Base-by-base conservation (phyloP, 2,329 filamentous ascomycete genomes). In the Parasarocladium wereldwijsianum region DNA sequence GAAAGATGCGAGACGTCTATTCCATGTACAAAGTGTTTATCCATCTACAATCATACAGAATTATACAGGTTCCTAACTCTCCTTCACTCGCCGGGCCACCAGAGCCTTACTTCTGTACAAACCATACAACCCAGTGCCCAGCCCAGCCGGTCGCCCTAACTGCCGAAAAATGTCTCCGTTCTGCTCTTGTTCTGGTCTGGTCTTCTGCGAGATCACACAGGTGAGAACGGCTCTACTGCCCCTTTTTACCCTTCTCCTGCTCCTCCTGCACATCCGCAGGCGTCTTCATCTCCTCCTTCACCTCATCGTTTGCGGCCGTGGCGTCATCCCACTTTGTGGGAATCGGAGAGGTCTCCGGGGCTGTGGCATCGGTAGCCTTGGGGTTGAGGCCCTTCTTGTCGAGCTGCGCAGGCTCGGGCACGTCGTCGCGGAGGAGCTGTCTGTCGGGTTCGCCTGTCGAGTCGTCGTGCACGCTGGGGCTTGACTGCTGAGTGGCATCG, bases 281-380 rank as follows among this genome's bases (percentile, higher is more conserved):
- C 21, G 34, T 30, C 5, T 41, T 33, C 12, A 40, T 29, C 15
- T 34, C 18, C n/a, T n/a, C n/a, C 23, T 42, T 35, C 17, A 37
- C 36, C 19, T 42, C 36, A 3, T 41, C 39, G 21, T 48, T 47
- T 6, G 47, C 50, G 3, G 38, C 38, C 5, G 43, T 46, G 6
- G 46, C 47, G 33, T 53, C 49, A n/a, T 46, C 38, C 38, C 37
- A 42, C 35, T 39, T 37, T 14, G 29, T 32, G 4, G 41, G 38
- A 9, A 29, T 28, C 5, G 22, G 20, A 7, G 25, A 26, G 14
- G 14, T 30, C 21, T 24, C 31, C 14, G 17, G 20, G 11, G 13
- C 20, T 24, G 7, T 8, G 17, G 19, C 16, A 12, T 35, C 34
- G 11, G 26, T 26, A 15, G 35, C 32, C 5, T 36, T 35, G 4